phyloP scores from a whole-genome alignment of 2,329 filamentous ascomycete genomes.

The Ceratocystis alfenasii region DNA sequence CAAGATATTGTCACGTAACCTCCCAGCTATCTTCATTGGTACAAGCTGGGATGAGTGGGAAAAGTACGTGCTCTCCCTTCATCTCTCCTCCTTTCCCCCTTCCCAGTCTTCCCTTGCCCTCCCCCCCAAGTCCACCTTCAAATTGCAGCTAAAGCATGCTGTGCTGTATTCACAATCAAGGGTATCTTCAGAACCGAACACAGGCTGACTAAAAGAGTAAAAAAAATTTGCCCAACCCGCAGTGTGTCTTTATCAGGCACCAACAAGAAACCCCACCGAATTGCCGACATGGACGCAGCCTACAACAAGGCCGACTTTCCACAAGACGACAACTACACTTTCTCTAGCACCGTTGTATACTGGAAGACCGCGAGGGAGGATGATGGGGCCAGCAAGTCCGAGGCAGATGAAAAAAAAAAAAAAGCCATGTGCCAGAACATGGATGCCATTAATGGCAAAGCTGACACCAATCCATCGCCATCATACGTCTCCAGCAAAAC shows the following conservation, averaged over 20 bases:
- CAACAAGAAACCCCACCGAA: conserved; percentile 21
- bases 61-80: conserved; percentile 30
- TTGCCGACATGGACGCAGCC: conserved; percentile 29
- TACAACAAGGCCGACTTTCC: conserved; percentile 31
- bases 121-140: neutral
- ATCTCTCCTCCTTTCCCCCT: neutral
- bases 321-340: conserved; percentile 31
- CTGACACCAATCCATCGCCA: neutral
- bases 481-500: neutral
- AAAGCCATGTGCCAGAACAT: neutral
- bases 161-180: conserved; percentile 5
- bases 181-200: conserved; percentile 2
- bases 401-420: neutral
- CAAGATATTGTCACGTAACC: conserved; percentile 34
- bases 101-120: neutral
- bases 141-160: neutral
- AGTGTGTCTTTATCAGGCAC: neutral
- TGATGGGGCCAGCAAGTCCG: neutral
- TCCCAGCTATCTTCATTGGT: conserved; percentile 47
- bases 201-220: neutral
- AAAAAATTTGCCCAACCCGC: neutral
- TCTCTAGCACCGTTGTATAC: conserved; percentile 34
- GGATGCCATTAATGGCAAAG: neutral
- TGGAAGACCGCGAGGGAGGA: conserved; percentile 26
- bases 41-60: conserved; percentile 43